Percentiles rank a stretch among this genome's conserved stretches.
phyloP scores from a whole-genome alignment of 305 asterid genomes.

The Fraxinus albicans region DNA sequence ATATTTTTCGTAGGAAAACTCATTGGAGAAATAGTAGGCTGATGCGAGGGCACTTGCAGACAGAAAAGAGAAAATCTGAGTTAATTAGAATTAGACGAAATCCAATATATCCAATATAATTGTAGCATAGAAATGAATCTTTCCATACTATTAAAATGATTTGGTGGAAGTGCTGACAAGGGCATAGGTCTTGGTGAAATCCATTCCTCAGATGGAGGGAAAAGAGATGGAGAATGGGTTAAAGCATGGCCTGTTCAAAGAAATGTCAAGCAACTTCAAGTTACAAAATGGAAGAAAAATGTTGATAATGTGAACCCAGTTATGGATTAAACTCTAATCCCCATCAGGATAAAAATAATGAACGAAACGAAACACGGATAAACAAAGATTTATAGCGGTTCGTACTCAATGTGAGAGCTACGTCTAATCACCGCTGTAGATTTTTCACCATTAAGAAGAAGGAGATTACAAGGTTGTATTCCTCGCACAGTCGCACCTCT shows the following conservation, averaged over 20 bases:
- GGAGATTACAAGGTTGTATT: neutral
- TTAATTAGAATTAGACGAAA: slow-evolving; percentile 8
- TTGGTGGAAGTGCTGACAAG: slow-evolving; percentile 46
- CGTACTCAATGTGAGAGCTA: neutral
- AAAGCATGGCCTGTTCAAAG: slow-evolving; percentile 41
- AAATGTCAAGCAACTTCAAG: slow-evolving; percentile 1
- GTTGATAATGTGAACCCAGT: neutral
- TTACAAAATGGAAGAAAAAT: slow-evolving; percentile 9
- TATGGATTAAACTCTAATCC: neutral
- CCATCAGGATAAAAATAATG: neutral
- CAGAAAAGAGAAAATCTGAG: slow-evolving; percentile 11
- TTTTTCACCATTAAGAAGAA: neutral
- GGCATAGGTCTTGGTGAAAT: slow-evolving; percentile 40
- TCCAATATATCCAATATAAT: neutral
- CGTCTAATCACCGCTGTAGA: neutral
- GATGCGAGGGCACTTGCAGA: slow-evolving; percentile 41
- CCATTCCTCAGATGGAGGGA: slow-evolving; percentile 35
- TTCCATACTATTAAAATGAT: slow-evolving; percentile 44
- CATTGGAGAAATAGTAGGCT: slow-evolving; percentile 58
- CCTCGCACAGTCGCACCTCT: neutral
- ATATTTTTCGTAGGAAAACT: slow-evolving; percentile 33
- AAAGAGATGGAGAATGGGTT: slow-evolving; percentile 41
- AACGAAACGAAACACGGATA: neutral
- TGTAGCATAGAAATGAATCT: neutral
- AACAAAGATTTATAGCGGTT: neutral